Evolutionary conservation across 805 yeast genomes (phyloP).

Genomic region (Metschnikowia lochheadii): DNA sequence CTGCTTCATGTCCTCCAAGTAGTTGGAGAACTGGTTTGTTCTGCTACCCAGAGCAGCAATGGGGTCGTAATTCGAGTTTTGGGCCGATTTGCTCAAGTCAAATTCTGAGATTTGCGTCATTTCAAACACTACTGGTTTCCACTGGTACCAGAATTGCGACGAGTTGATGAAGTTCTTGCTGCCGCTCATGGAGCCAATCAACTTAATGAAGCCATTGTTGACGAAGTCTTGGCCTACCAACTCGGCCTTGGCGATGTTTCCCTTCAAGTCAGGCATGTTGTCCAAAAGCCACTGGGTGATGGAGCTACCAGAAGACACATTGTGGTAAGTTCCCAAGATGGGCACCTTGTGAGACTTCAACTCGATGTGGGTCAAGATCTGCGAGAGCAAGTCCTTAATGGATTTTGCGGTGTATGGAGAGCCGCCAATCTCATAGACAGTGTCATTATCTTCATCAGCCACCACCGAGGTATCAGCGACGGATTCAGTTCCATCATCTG

Average conservation of each 20-base stretch:
- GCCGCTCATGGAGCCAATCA: constrained; percentile 55
- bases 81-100: constrained; percentile 9
- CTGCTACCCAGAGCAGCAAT: constrained; percentile 15
- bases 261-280: constrained; percentile 39
- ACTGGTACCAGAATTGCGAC: constrained; percentile 70
- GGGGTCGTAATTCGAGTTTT: constrained; percentile 10
- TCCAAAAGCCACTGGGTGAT: constrained; percentile 58
- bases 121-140: constrained; percentile 68
- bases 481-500: background rate
- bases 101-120: constrained; percentile 28
- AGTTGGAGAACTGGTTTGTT: constrained; percentile 22
- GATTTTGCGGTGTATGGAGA: constrained; percentile 24
- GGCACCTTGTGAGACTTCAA: constrained; percentile 56
- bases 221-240: constrained; percentile 69
- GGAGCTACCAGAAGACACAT: constrained; percentile 57
- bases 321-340: constrained; percentile 62
- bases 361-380: constrained; percentile 42
- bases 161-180: constrained; percentile 65
- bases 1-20: constrained; percentile 42
- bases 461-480: background rate
- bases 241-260: constrained; percentile 59
- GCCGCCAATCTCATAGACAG: constrained; percentile 31
- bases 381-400: constrained; percentile 33
- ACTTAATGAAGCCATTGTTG: constrained; percentile 54
- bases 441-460: constrained; percentile 12